Percentiles rank a stretch among this genome's conserved stretches.
phyloP scores from a whole-genome alignment of 2,329 filamentous ascomycete species.

The Aureobasidium lini region DNA sequence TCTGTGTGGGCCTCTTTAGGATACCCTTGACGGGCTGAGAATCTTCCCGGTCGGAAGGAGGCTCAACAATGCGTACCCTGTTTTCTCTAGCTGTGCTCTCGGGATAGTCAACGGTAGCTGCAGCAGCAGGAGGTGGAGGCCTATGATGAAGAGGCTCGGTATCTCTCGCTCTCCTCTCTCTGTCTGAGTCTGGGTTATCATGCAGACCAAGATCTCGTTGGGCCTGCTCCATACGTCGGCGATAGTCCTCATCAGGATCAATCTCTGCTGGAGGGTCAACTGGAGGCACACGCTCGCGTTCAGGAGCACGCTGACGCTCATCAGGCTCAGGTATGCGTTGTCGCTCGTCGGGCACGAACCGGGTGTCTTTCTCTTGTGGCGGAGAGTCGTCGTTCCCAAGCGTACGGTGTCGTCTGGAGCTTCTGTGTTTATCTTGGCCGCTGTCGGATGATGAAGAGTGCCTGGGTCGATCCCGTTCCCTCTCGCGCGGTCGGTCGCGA shows the following conservation, averaged over 20 bases:
- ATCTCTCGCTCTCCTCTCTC: neutral
- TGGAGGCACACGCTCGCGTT: conserved; percentile 19
- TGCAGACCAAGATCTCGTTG: conserved; percentile 9
- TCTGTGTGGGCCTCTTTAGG: conserved; percentile 69
- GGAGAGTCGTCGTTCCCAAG: conserved; percentile 1
- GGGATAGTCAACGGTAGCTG: conserved; percentile 8
- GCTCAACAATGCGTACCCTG: conserved; percentile 58
- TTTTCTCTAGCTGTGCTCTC: conserved; percentile 22
- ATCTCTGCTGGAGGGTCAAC: conserved; percentile 24
- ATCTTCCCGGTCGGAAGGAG: conserved; percentile 57
- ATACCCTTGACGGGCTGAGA: conserved; percentile 71
- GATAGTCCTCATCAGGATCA: conserved; percentile 45
- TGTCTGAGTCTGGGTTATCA: conserved; percentile 4
- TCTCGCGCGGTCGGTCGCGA: conserved; percentile 21
- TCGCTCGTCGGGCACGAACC: conserved; percentile 10
- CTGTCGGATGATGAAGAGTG: conserved; percentile 15
- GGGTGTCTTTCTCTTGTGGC: conserved; percentile 10
- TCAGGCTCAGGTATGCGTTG: conserved; percentile 14
- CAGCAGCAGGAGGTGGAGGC: neutral
- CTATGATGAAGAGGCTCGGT: neutral
- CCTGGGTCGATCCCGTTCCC: conserved; percentile 20
- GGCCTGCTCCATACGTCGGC: conserved; percentile 38
- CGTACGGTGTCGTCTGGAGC: conserved; percentile 15
- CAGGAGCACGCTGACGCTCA: conserved; percentile 13
- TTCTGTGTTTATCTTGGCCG: neutral